Percentiles rank a stretch among this genome's conserved stretches.
Evolutionary conservation across 768 basidiomycete genomes (phyloP).

Genomic region (Strobilomyces confusus): DNA sequence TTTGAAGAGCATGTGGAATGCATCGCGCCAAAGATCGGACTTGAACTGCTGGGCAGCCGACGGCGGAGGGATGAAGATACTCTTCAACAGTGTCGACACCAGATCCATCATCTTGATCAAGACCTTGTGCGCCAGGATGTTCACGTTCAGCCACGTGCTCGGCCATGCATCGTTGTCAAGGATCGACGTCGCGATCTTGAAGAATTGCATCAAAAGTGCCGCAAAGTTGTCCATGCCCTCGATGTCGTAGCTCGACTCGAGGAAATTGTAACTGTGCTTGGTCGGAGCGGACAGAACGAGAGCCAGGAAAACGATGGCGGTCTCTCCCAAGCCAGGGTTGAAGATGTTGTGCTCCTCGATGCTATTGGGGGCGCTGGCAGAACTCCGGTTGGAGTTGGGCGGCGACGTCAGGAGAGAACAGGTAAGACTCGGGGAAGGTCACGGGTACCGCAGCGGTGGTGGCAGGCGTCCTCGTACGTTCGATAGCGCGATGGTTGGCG

Average conservation of each 20-base stretch:
- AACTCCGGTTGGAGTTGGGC: constrained; percentile 49
- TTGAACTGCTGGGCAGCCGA: constrained; percentile 67
- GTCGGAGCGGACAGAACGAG: constrained; percentile 77
- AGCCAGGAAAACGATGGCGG: constrained; percentile 78
- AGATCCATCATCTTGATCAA: constrained; percentile 87
- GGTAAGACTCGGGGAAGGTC: constrained; percentile 92
- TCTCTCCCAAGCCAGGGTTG: constrained; percentile 79
- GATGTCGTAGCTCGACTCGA: constrained; percentile 80
- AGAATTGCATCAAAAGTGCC: constrained; percentile 66
- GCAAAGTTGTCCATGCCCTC: constrained; percentile 83
- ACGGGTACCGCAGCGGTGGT: constrained; percentile 64
- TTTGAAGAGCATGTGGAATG: constrained; percentile 77
- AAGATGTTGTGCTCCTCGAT: constrained; percentile 52
- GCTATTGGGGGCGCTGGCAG: constrained; percentile 37
- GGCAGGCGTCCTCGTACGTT: constrained; percentile 56
- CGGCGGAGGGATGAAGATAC: constrained; percentile 73
- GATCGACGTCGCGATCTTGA: constrained; percentile 77
- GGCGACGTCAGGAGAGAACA: constrained; percentile 73
- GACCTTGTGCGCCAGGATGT: constrained; percentile 82
- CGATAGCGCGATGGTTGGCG: constrained; percentile 63
- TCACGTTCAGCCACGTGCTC: constrained; percentile 86
- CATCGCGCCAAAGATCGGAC: constrained; percentile 73
- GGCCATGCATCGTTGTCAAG: constrained; percentile 88
- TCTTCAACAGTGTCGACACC: constrained; percentile 71
- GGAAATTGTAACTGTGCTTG: constrained; percentile 70